Evolutionary conservation across 192 early-diverging fungal genomes (phyloP).

Genomic region (Pilobolus umbonatus): DNA sequence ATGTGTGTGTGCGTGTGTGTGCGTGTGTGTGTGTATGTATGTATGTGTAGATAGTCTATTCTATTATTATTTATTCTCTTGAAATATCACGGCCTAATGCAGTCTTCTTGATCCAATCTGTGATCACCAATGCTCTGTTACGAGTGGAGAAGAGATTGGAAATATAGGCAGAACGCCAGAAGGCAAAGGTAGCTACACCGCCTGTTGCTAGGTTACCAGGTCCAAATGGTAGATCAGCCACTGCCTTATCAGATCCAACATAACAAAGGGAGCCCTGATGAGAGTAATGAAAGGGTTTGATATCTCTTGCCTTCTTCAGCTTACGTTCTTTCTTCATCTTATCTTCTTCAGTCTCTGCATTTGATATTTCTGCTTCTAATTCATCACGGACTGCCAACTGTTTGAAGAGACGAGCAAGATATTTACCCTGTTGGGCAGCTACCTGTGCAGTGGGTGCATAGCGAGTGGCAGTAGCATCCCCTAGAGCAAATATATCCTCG

Average conservation of each 20-base stretch:
- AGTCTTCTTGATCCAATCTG: conserved; percentile 89
- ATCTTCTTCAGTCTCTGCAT: conserved; percentile 14
- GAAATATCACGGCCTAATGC: conserved; percentile 90
- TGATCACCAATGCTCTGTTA: conserved; percentile 76
- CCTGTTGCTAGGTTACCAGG: conserved; percentile 59
- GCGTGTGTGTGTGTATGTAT: too few species aligned
- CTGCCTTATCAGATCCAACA: conserved; percentile 88
- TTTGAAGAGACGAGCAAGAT: conserved; percentile 74
- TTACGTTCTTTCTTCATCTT: conserved; percentile 29
- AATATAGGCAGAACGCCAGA: conserved; percentile 73
- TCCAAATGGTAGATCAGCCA: conserved; percentile 83
- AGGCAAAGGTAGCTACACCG: conserved; percentile 67
- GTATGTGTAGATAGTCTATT: too few species aligned
- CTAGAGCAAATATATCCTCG: conserved; percentile 62
- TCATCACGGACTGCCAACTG: conserved; percentile 47
- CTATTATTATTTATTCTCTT: too few species aligned
- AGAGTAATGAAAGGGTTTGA: conserved; percentile 74
- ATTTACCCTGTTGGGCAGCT: conserved; percentile 83
- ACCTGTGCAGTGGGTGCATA: conserved; percentile 84
- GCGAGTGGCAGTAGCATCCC: conserved; percentile 70
- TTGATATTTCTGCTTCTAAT: conserved; percentile 21
- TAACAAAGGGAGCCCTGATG: conserved; percentile 85
- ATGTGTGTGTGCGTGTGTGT: not conserved
- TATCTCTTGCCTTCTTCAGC: conserved; percentile 30
- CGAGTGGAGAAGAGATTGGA: conserved; percentile 81